A percentile compares a stretch with the other conserved stretches of the same genome.
Conservation (phyloP, 495 filamentous ascomycete genomes). For the Astrothelium subdiscretum region DNA sequence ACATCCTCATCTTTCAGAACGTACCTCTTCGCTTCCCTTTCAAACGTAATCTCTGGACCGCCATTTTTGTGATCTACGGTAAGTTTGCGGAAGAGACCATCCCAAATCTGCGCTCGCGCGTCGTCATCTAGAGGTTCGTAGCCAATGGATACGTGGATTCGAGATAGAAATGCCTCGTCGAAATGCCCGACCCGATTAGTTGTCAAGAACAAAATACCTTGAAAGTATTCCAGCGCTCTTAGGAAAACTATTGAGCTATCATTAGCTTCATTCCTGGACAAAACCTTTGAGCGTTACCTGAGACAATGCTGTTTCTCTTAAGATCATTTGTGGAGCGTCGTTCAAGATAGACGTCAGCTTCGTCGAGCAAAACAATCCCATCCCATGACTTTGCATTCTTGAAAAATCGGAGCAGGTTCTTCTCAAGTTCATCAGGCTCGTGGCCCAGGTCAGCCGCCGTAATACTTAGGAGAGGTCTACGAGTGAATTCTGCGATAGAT, state of each 20-base stretch:
- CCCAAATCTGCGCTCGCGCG: background rate
- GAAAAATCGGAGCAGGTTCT: constrained; percentile 7
- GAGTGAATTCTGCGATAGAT: constrained; percentile 13
- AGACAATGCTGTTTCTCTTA: constrained; percentile 8
- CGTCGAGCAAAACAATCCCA: constrained; percentile 10
- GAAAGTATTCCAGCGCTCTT: background rate
- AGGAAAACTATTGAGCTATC: background rate
- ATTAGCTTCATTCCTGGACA: background rate
- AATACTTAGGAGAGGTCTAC: constrained; percentile 11
- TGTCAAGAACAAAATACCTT: background rate
- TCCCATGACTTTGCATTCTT: constrained; percentile 11
- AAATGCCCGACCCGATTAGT: background rate
- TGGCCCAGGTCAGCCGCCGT: constrained; percentile 8
- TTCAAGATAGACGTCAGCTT: constrained; percentile 14
- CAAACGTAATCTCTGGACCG: background rate
- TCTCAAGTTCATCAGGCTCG: background rate
- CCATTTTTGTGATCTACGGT: background rate
- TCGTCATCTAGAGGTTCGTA: background rate
- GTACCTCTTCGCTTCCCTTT: background rate
- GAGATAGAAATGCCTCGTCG: background rate
- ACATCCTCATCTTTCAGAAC: background rate
- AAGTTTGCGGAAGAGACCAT: background rate
- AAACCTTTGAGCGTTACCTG: background rate
- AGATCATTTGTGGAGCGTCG: constrained; percentile 10
- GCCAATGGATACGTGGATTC: background rate